Conservation (phyloP, 148 eudicot species). For the Rhododendron williamsianum region DNA sequence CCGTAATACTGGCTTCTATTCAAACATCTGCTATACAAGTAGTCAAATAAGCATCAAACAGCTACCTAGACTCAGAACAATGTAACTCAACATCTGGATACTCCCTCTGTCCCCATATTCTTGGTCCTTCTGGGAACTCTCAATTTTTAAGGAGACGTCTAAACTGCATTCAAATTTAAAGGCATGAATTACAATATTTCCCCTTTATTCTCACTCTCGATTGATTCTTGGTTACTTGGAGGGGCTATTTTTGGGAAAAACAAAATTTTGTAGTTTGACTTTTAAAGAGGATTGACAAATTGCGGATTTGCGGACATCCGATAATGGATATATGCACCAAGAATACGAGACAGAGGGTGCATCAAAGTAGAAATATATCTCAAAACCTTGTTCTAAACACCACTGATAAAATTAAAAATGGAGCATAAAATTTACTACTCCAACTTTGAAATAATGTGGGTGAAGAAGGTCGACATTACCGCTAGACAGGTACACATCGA, state of each 20-base stretch:
- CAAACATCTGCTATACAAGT: constrained; percentile 1
- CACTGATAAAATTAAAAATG: not conserved
- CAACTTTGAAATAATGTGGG: not conserved
- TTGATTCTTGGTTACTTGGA: not conserved
- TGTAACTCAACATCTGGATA: constrained; percentile 3
- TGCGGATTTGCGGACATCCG: not conserved
- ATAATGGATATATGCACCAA: not conserved
- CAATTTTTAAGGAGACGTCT: not conserved
- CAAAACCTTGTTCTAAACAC: not conserved
- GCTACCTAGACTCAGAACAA: not conserved
- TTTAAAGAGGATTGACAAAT: not conserved
- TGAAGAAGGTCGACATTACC: constrained; percentile 4
- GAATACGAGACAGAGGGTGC: not conserved
- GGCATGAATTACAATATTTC: not conserved
- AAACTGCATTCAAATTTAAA: not conserved
- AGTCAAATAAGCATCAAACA: constrained; percentile 4
- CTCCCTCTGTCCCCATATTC: not conserved
- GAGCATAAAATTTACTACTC: not conserved
- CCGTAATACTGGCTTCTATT: not conserved
- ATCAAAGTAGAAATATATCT: not conserved
- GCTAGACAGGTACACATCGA: not conserved
- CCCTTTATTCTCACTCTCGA: not conserved
- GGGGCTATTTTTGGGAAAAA: not conserved
- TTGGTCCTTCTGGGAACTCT: not conserved
- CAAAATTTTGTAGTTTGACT: not conserved